phyloP scores from a whole-genome alignment of 208 protist species.

The Leishmania tropica region DNA sequence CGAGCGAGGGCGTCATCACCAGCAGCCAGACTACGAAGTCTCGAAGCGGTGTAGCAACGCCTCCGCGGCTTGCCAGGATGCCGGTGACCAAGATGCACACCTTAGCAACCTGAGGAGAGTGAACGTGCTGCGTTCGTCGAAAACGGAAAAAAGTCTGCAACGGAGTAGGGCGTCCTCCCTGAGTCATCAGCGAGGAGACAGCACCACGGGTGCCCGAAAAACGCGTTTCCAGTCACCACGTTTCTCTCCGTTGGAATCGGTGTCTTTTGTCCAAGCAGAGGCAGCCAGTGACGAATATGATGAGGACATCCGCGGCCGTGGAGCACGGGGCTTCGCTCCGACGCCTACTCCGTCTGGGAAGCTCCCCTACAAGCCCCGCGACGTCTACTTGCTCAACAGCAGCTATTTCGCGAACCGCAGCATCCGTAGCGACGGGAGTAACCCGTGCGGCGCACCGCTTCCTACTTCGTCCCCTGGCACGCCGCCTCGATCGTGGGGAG shows the following conservation, averaged over 20 bases:
- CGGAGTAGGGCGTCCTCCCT: background rate
- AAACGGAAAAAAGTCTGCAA: background rate
- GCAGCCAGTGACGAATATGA: background rate
- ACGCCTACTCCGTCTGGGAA: constrained; percentile 11
- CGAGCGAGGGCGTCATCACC: constrained; percentile 13
- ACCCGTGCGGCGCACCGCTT: constrained; percentile 37
- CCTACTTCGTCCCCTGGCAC: constrained; percentile 10
- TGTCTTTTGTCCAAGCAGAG: background rate
- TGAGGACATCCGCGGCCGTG: background rate
- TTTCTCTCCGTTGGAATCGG: background rate
- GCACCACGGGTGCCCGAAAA: background rate
- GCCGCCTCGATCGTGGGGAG: background rate
- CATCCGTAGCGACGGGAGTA: constrained; percentile 35
- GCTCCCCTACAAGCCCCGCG: constrained; percentile 52
- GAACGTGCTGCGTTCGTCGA: background rate
- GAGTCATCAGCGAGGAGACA: background rate
- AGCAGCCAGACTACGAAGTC: background rate
- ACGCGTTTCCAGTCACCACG: background rate
- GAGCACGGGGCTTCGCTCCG: constrained; percentile 3
- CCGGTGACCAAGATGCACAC: background rate
- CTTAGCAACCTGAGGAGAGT: too few relatives aligned
- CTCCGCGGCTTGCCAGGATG: background rate
- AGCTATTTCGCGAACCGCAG: constrained; percentile 61
- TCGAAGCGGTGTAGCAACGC: background rate
- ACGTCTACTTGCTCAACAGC: constrained; percentile 47